Percentiles rank a stretch among this genome's conserved stretches.
Evolutionary conservation across 805 yeast species (phyloP).

Genomic region (Osmozyma mogii): DNA sequence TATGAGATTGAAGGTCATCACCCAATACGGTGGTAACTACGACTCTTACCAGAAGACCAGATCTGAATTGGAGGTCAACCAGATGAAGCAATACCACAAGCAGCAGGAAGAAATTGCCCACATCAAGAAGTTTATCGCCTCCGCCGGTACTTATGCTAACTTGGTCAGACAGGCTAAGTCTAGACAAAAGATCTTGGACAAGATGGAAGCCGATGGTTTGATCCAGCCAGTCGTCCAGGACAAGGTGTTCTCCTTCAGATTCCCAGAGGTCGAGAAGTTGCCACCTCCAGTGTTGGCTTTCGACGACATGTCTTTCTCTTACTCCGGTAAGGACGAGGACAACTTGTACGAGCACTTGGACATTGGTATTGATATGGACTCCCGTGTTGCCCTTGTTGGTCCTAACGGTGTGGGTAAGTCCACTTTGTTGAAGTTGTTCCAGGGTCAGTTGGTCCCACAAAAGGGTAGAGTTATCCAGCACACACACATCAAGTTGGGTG

Average conservation of each 20-base stretch:
- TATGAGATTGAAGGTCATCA: slow-evolving; percentile 78
- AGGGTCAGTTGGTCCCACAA: slow-evolving; percentile 87
- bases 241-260: slow-evolving; percentile 87
- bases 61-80: slow-evolving; percentile 88
- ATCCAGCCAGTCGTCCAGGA: slow-evolving; percentile 90
- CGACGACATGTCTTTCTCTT: slow-evolving; percentile 89
- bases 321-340: slow-evolving; percentile 76
- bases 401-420: slow-evolving; percentile 99
- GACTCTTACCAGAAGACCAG: slow-evolving; percentile 95
- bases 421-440: slow-evolving; percentile 90
- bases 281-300: slow-evolving; percentile 98
- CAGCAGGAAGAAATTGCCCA: slow-evolving; percentile 99
- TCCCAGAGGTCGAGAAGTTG: slow-evolving; percentile 91
- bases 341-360: slow-evolving; percentile 84
- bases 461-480: slow-evolving; percentile 94
- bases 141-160: slow-evolving; percentile 99
- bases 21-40: slow-evolving; percentile 93
- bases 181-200: slow-evolving; percentile 97
- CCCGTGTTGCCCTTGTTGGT: slow-evolving; percentile 95
- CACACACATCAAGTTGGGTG: slow-evolving; percentile 96
- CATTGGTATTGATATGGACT: slow-evolving; percentile 99
- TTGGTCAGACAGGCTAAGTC: slow-evolving; percentile 98
- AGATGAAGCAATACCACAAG: slow-evolving; percentile 93
- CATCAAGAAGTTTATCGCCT: slow-evolving; percentile 97
- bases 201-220: slow-evolving; percentile 99